These are phyloP conservation scores for Macrolepiota fuliginosa DNA, from an alignment of 768 basidiomycete species.

Conservation along the genomic window DNA sequence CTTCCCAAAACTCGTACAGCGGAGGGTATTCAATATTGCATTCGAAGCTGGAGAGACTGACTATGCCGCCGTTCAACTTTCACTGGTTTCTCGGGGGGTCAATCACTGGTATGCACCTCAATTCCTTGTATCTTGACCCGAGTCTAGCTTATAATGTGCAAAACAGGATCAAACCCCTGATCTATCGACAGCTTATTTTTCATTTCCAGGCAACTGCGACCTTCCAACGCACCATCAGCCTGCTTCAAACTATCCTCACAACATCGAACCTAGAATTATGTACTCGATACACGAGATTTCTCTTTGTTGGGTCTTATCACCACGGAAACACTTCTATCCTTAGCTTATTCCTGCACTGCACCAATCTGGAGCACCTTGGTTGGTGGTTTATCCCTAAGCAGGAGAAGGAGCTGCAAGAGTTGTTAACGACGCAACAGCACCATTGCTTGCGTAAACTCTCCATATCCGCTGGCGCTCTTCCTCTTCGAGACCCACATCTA, in stretches of 20 bases:
- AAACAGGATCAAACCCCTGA: neutral
- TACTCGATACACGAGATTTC: neutral
- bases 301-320: neutral
- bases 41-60: neutral
- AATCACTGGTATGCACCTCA: neutral
- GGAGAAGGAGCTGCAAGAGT: neutral
- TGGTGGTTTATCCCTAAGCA: neutral
- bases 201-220: neutral
- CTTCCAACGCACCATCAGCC: no score
- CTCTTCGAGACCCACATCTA: neutral
- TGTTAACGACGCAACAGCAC: neutral
- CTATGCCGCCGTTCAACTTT: neutral
- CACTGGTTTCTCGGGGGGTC: neutral
- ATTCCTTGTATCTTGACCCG: neutral
- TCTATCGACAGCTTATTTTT: neutral
- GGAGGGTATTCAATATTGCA: neutral
- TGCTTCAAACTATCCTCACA: no score
- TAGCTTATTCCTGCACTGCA: neutral
- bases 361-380: neutral
- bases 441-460: neutral
- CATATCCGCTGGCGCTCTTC: neutral
- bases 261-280: neutral
- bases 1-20: neutral
- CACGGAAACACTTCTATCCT: neutral
- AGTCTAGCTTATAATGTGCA: neutral